Base-by-base conservation (phyloP, 2,329 filamentous ascomycete genomes). In the Nemania sp. region DNA sequence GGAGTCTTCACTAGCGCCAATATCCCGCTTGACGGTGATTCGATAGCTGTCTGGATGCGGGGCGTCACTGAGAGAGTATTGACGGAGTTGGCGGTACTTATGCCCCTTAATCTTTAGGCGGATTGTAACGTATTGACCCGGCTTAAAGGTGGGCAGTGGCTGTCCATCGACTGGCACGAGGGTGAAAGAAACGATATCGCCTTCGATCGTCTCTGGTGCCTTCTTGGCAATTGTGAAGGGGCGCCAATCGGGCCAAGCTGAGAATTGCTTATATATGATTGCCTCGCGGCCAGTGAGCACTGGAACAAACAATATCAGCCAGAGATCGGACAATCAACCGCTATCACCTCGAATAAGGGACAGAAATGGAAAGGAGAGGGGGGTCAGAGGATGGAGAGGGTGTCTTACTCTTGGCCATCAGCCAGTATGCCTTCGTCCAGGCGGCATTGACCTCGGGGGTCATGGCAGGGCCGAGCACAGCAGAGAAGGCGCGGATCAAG, bases 41-140 rank as follows among this genome's bases (percentile, higher is more conserved):
- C 92, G 87, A 79, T 92, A 92, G 78, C 89, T 87, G 57, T 87
- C 83, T 8, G 84, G 80, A 1, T 82, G 82, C 1, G 89, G 90
- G 57, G 87, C 84, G 70, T 93, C 90, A 74, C 87, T 91, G 68
- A 94, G 84, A 27, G 90, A 92, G 80, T 93, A 94, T 78, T 93
- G 92, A 35, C 91, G 84, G 20, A 88, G 85, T 78, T 94, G 92
- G 71, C 84, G 80, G 76, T 88, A 86, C 26, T 86, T 86, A 69
- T 87, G 81, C 0, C 82, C 81, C 1, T 87, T 86, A 0, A 92
- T 84, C 57, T 85, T 82, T 7, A 90, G 78, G 57, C 86, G 85
- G 54, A 93, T 80, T 0, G 89, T 91, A 68, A 92, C 85, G 76
- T 93, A 94, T 79, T 94, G 91, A 41, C 92, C 92, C 0, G 92